These are phyloP conservation scores for Colletotrichum lini DNA, from an alignment of 2,329 filamentous ascomycete species.

Conservation along the genomic window DNA sequence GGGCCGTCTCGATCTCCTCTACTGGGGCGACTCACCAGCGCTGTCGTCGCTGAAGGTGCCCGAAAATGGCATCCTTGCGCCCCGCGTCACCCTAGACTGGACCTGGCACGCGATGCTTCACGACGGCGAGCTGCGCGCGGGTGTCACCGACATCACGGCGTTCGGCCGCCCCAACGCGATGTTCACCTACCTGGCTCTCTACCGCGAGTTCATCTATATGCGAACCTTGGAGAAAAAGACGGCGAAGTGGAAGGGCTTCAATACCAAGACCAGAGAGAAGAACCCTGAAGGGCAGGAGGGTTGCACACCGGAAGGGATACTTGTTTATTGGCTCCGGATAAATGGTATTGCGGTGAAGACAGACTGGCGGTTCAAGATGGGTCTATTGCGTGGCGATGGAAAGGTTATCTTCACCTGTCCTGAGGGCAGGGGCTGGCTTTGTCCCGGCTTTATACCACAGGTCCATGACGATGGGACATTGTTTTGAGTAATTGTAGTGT, in stretches of 20 bases:
- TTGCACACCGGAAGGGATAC: constrained; percentile 42
- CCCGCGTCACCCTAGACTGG: constrained; percentile 44
- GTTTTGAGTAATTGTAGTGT: constrained; percentile 13
- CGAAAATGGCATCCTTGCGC: constrained; percentile 40
- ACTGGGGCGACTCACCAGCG: constrained; percentile 40
- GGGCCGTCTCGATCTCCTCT: constrained; percentile 38
- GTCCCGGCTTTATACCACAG: constrained; percentile 40
- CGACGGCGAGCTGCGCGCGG: constrained; percentile 43
- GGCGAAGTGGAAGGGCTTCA: constrained; percentile 42
- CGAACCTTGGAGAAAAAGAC: constrained; percentile 34
- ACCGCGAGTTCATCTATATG: constrained; percentile 41
- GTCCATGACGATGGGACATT: constrained; percentile 39
- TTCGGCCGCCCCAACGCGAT: constrained; percentile 42
- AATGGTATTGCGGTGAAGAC: constrained; percentile 44
- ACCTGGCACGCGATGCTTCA: constrained; percentile 45
- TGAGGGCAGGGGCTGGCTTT: constrained; percentile 37
- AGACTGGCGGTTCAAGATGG: constrained; percentile 44
- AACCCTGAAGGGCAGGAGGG: constrained; percentile 35
- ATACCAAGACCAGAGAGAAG: constrained; percentile 41
- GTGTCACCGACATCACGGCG: constrained; percentile 44
- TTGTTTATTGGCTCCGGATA: constrained; percentile 43
- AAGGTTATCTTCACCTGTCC: constrained; percentile 43
- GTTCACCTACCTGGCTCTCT: constrained; percentile 43
- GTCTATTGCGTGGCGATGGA: constrained; percentile 39
- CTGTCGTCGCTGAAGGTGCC: constrained; percentile 37